Base-by-base conservation (phyloP, 768 basidiomycete genomes). In the Suillus hirtellus region DNA sequence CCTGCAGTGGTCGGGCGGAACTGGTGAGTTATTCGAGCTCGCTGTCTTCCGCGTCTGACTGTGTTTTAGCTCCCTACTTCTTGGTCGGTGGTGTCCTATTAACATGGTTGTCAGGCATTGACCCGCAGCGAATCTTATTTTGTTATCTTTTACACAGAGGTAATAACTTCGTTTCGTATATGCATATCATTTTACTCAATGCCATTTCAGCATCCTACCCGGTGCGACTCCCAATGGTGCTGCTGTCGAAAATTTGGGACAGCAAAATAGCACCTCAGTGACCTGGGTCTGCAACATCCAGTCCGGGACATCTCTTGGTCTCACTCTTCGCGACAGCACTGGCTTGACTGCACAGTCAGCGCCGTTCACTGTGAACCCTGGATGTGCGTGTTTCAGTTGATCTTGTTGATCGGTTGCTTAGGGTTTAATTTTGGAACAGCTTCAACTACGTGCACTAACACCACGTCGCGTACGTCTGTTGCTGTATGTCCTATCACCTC, bases 301-400 rank as follows among this genome's bases (percentile, higher is more conserved):
- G 2, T 66, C 77, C 86, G 88, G 79, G n/a, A 82, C 81, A 4
- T 71, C 67, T 46, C 72, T 93, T 62, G 87, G 84, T 59, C 71
- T 93, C 35, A 79, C 76, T 14, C 64, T 95, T 65, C 83, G 82
- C 71, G 93, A 95, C 69, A 72, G 62, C 61, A 83, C 77, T 38
- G 93, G 93, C 69, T 0, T 24, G 0, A 31, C 71, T 55, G 78
- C 72, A 0, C 86, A 86, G 68, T 75, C 82, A 2, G 89, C 82
- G 7, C 38, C 84, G 2, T 81, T 92, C 79, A 78, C 73, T 17
- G 71, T 90, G 65, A 67, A 72, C 37, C 0, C 75, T 8, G 80
- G 86, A 58, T 44, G 90, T 90, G 77, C 53, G 88, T 77, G 8
- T n/a, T 19, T 14, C 49, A 53, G 35, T 19, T 59, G 60, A 3